Evolutionary conservation across 176 grass and related monocot species (phyloP).

Genomic region (Zoysia japonica): DNA sequence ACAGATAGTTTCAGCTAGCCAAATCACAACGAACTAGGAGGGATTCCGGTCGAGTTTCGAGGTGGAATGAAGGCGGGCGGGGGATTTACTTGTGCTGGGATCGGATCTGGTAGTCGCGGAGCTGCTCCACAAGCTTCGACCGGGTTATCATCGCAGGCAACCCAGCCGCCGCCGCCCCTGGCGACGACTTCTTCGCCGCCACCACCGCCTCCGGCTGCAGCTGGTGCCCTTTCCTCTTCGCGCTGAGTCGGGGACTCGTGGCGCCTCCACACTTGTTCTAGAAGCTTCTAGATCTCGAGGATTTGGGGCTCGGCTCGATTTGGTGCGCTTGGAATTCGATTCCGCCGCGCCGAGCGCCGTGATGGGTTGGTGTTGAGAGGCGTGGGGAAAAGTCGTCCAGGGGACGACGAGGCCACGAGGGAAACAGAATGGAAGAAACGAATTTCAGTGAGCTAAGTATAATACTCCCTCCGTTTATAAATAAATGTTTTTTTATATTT

Average conservation of each 20-base stretch:
- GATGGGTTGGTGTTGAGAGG: not conserved
- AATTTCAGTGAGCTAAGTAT: not conserved
- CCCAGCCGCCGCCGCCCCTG: slow-evolving; percentile 34
- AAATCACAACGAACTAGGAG: slow-evolving; percentile 5
- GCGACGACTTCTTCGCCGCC: slow-evolving; percentile 35
- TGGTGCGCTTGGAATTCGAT: slow-evolving; percentile 22
- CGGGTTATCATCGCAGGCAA: slow-evolving; percentile 85
- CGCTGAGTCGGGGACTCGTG: not conserved
- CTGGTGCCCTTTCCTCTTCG: slow-evolving; percentile 3
- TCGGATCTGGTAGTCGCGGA: slow-evolving; percentile 97
- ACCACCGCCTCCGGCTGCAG: slow-evolving; percentile 17
- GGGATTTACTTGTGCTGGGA: slow-evolving; percentile 93
- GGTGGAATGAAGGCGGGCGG: not conserved
- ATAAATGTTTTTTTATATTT: no score
- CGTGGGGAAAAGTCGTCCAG: slow-evolving; percentile 27
- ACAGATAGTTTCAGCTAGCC: not conserved
- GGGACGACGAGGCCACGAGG: slow-evolving; percentile 16
- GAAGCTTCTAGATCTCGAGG: slow-evolving; percentile 26
- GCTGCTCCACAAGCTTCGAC: slow-evolving; percentile 98
- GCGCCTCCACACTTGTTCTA: not conserved
- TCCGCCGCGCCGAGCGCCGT: not conserved
- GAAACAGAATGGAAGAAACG: not conserved
- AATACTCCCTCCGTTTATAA: no score
- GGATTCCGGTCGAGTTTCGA: not conserved
- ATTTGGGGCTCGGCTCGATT: slow-evolving; percentile 12